Percentiles rank a stretch among this genome's conserved stretches.
phyloP scores from a whole-genome alignment of 371 early-diverging fungal species.

The Mortierella sp. region DNA sequence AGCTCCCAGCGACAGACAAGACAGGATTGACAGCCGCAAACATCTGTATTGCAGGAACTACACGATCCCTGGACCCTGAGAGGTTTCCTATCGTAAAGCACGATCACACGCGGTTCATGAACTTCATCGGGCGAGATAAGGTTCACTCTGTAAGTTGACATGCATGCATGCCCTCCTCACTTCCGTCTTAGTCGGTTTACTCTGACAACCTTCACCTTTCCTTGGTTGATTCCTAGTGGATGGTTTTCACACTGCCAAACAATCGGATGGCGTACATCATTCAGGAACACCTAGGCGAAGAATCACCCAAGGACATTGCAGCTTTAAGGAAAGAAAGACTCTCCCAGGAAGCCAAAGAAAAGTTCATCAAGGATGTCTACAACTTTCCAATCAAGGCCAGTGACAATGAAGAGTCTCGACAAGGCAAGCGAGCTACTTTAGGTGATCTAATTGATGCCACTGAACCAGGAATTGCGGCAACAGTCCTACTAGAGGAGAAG shows the following conservation, averaged over 20 bases:
- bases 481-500: conserved; percentile 44
- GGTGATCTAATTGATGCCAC: conserved; percentile 33
- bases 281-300: conserved; percentile 2
- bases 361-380: conserved; percentile 15
- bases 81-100: not conserved
- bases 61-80: not conserved
- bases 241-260: conserved; percentile 7
- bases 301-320: not conserved
- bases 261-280: conserved; percentile 5
- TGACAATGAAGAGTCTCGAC: not conserved
- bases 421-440: not conserved
- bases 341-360: conserved; percentile 10
- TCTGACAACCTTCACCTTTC: not conserved
- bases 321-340: conserved; percentile 10
- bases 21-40: not conserved
- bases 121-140: not conserved
- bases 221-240: not conserved
- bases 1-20: not conserved
- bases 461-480: conserved; percentile 10
- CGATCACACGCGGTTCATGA: not conserved
- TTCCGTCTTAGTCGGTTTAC: not conserved
- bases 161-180: not conserved
- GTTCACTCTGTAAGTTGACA: not conserved
- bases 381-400: conserved; percentile 1
- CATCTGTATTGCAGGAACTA: not conserved